Base-by-base conservation (phyloP, 257 asterid genomes). In the Solanum rostratum region DNA sequence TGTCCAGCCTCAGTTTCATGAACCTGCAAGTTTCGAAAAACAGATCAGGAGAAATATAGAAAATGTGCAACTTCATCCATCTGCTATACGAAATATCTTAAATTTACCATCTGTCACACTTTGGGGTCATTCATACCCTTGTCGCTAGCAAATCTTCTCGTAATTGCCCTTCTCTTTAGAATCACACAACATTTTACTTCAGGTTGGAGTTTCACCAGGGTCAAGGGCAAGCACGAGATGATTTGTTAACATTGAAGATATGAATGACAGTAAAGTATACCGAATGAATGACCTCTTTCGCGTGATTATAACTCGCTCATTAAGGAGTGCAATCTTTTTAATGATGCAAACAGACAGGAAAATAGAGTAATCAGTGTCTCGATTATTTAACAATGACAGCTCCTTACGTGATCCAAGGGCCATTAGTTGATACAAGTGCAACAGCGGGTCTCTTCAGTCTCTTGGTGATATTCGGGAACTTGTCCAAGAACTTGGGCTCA, bases 361-460 rank as follows among this genome's bases (percentile, higher is more conserved):
- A 69, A 11, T 37, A 14, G 59, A 73, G 57, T 6, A 46, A 46
- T 24, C 24, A 46, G 60, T 15, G 24, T 74, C 3, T 15, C 15
- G n/a, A 74, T 3, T 74, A 46, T 74, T 73, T 74, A 81, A 81
- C 53, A 66, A 46, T 37, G 22, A n/a, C 52, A 14, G 19, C 12
- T 11, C 33, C 50, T 66, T 92, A 95, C 98, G 95, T 96, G 92
- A 96, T 96, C 99, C 99, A 96, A 37, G 93, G 12, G 89, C 91
- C 97, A 86, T 96, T 93, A 1, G 98, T 95, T 7, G 99, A 96
- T 84, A 96, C 96, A 66, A 95, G 97, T 91, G 99, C 98, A 63
- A 91, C 98, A 52, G 99, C 97, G 27, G 98, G 98, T 85, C 99
- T 93, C 87, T 91, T 93, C 85, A 96, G 93, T 86, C 97, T 91